Base-by-base conservation (phyloP, 2,329 filamentous ascomycete species). In the Cladophialophora yegresii region DNA sequence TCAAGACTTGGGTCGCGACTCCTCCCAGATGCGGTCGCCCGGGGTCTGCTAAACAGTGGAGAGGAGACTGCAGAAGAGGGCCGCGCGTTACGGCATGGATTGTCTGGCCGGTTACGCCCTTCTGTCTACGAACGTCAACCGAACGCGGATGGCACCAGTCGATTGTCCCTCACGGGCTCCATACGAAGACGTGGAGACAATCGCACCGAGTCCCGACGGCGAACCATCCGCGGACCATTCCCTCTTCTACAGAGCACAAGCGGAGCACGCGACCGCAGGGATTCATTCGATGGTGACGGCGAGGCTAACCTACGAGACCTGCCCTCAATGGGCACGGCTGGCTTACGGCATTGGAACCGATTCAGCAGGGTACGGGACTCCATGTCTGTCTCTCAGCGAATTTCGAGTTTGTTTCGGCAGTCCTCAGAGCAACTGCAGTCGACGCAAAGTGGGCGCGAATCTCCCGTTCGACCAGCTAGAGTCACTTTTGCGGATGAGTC, bases 1-100 rank as follows among this genome's bases (percentile, higher is more conserved):
- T 82, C 80, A 58, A 74, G 80, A 45, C 71, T 82, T 50, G 79
- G 80, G 13, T 81, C 80, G 22, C 75, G 79, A 64, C 75, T 82
- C 30, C 68, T 82, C n/a, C 80, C 80, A 40, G 79, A 80, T 62
- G 77, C 77, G 12, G 77, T 80, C 16, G 77, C 77, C 28, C 75
- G 79, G 61, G 77, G 77, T 4, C 72, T 81, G 32, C 72, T 80
- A 8, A 80, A 72, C 63, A 80, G 79, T 62, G 76, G 79, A 66
- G 78, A 80, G 65, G 79, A 80, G 67, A 80, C 79, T 7, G 74
- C 74, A 1, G 78, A 75, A 16, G 79, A 81, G 68, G 79, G 78
- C 5, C 76, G 75, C 58, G 78, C 79, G 40, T 76, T 80, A 70
- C 76, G 80, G 32, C 75, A 77, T 67, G 78, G 79, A 20, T 69